phyloP scores from a whole-genome alignment of 2,329 filamentous ascomycete species.

The Penicillium capsulatum region DNA sequence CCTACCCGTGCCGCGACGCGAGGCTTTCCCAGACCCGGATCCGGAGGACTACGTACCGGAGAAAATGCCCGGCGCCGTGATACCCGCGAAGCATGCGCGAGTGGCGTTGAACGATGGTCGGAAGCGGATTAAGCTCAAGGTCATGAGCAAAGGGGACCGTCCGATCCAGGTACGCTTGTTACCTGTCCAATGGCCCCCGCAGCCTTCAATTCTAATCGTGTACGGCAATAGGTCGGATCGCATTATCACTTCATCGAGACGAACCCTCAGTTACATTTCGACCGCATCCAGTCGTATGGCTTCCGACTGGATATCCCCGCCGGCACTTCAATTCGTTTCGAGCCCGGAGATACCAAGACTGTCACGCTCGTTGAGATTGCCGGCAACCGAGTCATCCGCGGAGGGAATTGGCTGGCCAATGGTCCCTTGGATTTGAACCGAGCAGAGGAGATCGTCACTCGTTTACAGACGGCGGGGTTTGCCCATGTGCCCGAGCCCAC shows the following conservation, averaged over 20 bases:
- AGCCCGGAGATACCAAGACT: conserved; percentile 87
- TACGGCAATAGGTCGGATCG: conserved; percentile 61
- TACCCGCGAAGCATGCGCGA: conserved; percentile 62
- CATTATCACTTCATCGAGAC: conserved; percentile 96
- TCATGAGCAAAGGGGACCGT: conserved; percentile 82
- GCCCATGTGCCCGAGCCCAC: conserved; percentile 67
- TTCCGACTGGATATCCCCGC: conserved; percentile 85
- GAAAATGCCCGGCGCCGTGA: conserved; percentile 73
- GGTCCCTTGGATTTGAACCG: conserved; percentile 65
- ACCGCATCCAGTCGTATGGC: conserved; percentile 75
- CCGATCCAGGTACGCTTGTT: conserved; percentile 68
- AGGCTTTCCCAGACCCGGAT: conserved; percentile 63
- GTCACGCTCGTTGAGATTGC: conserved; percentile 86
- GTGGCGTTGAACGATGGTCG: conserved; percentile 71
- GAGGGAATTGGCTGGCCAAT: conserved; percentile 75
- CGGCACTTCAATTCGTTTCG: conserved; percentile 87
- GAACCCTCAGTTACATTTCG: conserved; percentile 87
- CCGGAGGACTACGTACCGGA: conserved; percentile 62
- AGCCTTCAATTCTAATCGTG: no score
- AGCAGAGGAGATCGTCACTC: conserved; percentile 61
- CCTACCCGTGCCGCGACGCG: conserved; percentile 68
- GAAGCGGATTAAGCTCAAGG: conserved; percentile 66
- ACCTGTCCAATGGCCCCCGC: no score
- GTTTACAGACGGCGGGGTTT: conserved; percentile 69
- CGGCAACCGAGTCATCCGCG: conserved; percentile 72